Evolutionary conservation across 2,329 filamentous ascomycete species (phyloP).

Genomic region (Monosporascus sp.): DNA sequence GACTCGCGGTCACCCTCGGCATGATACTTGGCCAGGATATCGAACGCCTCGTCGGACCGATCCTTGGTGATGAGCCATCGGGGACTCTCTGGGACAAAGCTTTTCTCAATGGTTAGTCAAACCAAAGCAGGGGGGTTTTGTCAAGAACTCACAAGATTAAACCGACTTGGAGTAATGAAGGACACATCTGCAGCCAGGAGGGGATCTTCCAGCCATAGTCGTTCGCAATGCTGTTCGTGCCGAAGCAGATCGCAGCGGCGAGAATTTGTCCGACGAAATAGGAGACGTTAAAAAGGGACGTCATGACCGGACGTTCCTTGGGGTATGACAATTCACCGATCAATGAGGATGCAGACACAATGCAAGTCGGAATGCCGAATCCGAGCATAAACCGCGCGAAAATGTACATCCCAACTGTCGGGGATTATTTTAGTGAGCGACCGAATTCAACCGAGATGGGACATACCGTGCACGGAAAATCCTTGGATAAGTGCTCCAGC

Average conservation of each 20-base stretch:
- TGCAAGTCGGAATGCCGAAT: slow-evolving; percentile 55
- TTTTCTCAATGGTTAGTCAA: slow-evolving; percentile 1
- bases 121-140: no score
- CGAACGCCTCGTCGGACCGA: slow-evolving; percentile 41
- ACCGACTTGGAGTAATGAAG: slow-evolving; percentile 35
- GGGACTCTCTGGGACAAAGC: slow-evolving; percentile 54
- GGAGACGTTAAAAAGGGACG: slow-evolving; percentile 55
- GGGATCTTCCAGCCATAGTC: slow-evolving; percentile 41
- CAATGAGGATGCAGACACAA: slow-evolving; percentile 53
- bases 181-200: slow-evolving; percentile 40
- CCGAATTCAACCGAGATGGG: background rate
- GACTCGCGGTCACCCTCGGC: slow-evolving; percentile 41
- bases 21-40: slow-evolving; percentile 42
- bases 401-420: slow-evolving; percentile 48
- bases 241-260: slow-evolving; percentile 46
- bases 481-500: slow-evolving; percentile 51
- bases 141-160: slow-evolving; percentile 30
- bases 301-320: slow-evolving; percentile 54
- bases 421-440: background rate
- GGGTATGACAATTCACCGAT: slow-evolving; percentile 57
- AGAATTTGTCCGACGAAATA: slow-evolving; percentile 49
- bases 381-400: slow-evolving; percentile 55
- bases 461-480: slow-evolving; percentile 40
- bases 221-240: slow-evolving; percentile 35
- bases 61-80: slow-evolving; percentile 53